phyloP scores from a whole-genome alignment of 2,329 filamentous ascomycete species.

The Fusarium sp. region DNA sequence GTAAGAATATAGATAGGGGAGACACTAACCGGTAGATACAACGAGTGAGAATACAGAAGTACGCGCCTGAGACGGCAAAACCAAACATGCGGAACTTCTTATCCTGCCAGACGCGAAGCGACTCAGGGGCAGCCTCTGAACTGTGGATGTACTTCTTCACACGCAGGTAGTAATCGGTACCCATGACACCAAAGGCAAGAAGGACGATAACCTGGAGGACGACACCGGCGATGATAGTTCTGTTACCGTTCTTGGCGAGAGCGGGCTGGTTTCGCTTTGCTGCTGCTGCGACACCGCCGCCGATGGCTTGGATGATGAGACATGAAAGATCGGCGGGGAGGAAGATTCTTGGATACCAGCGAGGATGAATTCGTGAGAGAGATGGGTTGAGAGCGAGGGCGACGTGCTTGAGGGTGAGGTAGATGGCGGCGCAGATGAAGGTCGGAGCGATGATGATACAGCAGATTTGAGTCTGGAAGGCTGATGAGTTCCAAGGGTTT shows the following conservation, averaged over 20 bases:
- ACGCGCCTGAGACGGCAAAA: conserved; percentile 59
- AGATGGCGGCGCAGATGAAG: conserved; percentile 71
- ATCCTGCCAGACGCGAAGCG: conserved; percentile 56
- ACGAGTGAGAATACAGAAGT: conserved; percentile 58
- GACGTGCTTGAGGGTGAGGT: conserved; percentile 72
- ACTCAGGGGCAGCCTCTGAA: conserved; percentile 45
- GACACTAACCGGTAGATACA: conserved; percentile 64
- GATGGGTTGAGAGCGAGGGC: conserved; percentile 59
- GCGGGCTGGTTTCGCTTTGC: conserved; percentile 53
- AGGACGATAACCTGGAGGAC: conserved; percentile 65
- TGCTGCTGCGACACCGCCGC: conserved; percentile 65
- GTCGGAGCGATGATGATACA: conserved; percentile 69
- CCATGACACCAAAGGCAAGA: conserved; percentile 56
- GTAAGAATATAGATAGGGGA: neutral
- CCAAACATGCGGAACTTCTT: conserved; percentile 57
- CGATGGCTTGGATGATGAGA: conserved; percentile 68
- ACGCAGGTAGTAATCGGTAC: conserved; percentile 59
- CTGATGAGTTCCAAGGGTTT: conserved; percentile 65
- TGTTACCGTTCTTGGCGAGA: conserved; percentile 60
- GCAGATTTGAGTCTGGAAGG: conserved; percentile 70
- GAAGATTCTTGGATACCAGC: conserved; percentile 67
- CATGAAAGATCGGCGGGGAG: conserved; percentile 69
- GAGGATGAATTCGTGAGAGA: conserved; percentile 63
- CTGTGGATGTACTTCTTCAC: conserved; percentile 53
- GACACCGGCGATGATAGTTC: conserved; percentile 65